phyloP scores from a whole-genome alignment of 1,284 basidiomycete species.

The Microbotryomycetes sp. region DNA sequence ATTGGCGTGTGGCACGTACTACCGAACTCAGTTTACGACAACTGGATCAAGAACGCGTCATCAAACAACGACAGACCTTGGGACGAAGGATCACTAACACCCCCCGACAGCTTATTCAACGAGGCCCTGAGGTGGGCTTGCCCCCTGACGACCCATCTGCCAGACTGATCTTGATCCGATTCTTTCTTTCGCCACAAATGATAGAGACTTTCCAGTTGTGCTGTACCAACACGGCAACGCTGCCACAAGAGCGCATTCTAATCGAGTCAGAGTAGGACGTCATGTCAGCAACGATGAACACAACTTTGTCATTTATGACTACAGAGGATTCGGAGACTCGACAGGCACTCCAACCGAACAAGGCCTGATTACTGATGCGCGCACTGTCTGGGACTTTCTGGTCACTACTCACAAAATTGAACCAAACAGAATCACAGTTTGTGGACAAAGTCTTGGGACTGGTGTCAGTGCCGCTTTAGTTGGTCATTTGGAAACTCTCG shows the following conservation, averaged over 20 bases:
- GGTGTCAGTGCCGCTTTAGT: conserved; percentile 63
- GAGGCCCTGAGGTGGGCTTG: conserved; percentile 48
- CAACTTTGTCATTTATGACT: conserved; percentile 33
- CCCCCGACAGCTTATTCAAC: conserved; percentile 39
- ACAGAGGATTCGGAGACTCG: conserved; percentile 77
- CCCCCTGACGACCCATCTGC: neutral
- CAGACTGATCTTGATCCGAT: neutral
- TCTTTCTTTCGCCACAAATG: too few relatives aligned
- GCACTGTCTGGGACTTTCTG: conserved; percentile 74
- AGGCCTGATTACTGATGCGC: conserved; percentile 69
- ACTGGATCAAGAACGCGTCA: conserved; percentile 29
- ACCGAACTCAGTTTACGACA: conserved; percentile 58
- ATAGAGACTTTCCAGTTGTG: neutral
- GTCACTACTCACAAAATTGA: conserved; percentile 45
- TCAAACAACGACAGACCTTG: conserved; percentile 3
- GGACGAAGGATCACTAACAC: conserved; percentile 25
- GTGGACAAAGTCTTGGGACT: conserved; percentile 78
- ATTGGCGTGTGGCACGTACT: conserved; percentile 88
- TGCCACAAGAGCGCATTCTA: conserved; percentile 61
- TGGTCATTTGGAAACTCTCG: conserved; percentile 53
- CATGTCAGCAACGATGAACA: conserved; percentile 17
- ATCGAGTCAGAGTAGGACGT: conserved; percentile 50
- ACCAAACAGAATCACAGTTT: conserved; percentile 57
- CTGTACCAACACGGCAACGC: conserved; percentile 52
- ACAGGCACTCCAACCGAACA: conserved; percentile 65